phyloP scores from a whole-genome alignment of 108 stramenopile species.

The Asterionellopsis glacialis region DNA sequence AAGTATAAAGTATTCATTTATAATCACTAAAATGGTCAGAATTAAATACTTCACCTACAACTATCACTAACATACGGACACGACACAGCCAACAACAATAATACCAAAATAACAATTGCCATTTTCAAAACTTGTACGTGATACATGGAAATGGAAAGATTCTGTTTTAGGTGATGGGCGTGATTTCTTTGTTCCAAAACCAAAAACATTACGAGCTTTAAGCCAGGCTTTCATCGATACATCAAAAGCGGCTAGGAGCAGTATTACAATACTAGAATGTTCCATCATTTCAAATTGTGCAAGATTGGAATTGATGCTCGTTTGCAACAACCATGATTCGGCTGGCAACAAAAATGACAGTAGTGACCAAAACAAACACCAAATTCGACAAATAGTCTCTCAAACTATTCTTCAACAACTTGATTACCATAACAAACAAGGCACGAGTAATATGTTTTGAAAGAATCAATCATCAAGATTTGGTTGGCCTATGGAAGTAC shows the following conservation, averaged over 20 bases:
- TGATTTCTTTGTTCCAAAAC: constrained; percentile 76
- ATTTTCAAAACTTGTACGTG: constrained; percentile 30
- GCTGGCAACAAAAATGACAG: too few species aligned
- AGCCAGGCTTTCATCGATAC: constrained; percentile 18
- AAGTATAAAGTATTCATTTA: background rate
- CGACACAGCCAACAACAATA: background rate
- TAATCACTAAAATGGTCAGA: background rate
- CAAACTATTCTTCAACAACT: too few species aligned
- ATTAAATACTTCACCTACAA: too few species aligned
- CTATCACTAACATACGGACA: too few species aligned
- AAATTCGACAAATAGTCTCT: too few species aligned
- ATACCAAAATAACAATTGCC: background rate
- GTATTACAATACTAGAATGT: constrained; percentile 37
- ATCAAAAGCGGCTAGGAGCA: background rate
- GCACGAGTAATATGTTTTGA: background rate
- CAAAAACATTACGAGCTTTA: constrained; percentile 54
- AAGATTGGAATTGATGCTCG: constrained; percentile 46
- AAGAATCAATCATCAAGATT: background rate
- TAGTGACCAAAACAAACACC: too few species aligned
- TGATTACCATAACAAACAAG: background rate
- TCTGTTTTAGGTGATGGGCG: constrained; percentile 67
- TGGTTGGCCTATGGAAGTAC: constrained; percentile 3
- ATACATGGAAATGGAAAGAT: constrained; percentile 82
- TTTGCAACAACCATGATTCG: too few species aligned
- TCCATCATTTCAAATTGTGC: constrained; percentile 74